A percentile compares a stretch with the other conserved stretches of the same genome.
Evolutionary conservation across 768 basidiomycete species (phyloP).

Genomic region (Mycena epipterygia): DNA sequence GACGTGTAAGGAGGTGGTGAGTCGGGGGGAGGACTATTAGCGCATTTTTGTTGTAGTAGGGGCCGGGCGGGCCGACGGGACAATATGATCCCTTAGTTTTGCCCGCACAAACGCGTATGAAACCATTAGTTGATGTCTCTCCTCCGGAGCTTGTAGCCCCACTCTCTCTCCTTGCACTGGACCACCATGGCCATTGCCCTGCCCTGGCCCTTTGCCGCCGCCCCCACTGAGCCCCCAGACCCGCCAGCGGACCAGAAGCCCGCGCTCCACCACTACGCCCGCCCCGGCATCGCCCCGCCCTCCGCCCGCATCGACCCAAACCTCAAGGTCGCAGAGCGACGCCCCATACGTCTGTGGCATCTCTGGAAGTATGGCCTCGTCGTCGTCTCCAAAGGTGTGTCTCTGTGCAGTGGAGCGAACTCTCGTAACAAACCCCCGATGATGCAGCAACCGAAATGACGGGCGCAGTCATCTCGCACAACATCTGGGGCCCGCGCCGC

Average conservation of each 20-base stretch:
- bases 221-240: slow-evolving; percentile 29
- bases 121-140: slow-evolving; percentile 17
- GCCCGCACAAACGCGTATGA: neutral
- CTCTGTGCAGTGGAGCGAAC: neutral
- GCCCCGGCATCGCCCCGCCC: slow-evolving; percentile 77
- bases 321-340: slow-evolving; percentile 69
- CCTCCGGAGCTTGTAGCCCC: slow-evolving; percentile 18
- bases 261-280: slow-evolving; percentile 69
- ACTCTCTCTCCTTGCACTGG: neutral
- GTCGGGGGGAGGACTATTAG: slow-evolving; percentile 84
- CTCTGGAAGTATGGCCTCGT: slow-evolving; percentile 80
- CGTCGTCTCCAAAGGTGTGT: slow-evolving; percentile 74
- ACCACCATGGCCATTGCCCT: slow-evolving; percentile 27
- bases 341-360: slow-evolving; percentile 75
- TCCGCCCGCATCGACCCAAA: slow-evolving; percentile 80
- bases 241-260: slow-evolving; percentile 44
- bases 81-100: neutral
- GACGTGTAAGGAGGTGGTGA: slow-evolving; percentile 88
- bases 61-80: neutral
- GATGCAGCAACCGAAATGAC: slow-evolving; percentile 61
- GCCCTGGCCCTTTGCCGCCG: slow-evolving; percentile 20
- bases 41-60: neutral
- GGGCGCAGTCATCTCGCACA: slow-evolving; percentile 81
- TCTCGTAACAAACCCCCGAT: neutral
- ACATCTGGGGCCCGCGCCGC: slow-evolving; percentile 88